Conservation (phyloP, 768 basidiomycete genomes). For the Mycena galopus region DNA sequence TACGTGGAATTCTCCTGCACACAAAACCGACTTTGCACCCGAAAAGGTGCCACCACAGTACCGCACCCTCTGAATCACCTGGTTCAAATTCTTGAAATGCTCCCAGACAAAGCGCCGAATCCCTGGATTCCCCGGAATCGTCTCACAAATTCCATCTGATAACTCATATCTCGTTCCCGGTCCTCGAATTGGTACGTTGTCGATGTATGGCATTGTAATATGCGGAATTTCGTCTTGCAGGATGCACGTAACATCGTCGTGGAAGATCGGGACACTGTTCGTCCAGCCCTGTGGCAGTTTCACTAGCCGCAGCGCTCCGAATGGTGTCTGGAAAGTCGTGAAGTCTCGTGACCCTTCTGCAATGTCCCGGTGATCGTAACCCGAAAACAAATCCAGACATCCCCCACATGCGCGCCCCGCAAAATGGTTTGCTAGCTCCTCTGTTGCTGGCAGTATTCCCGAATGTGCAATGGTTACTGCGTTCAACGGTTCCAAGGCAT, state of each 20-base stretch:
- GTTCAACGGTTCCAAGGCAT: not conserved
- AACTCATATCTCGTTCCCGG: not conserved
- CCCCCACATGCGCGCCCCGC: constrained; percentile 33
- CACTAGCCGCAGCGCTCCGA: constrained; percentile 22
- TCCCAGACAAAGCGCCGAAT: too few relatives aligned
- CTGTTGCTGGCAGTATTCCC: too few relatives aligned
- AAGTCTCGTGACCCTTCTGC: too few relatives aligned
- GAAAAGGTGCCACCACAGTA: not conserved
- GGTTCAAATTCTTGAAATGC: too few relatives aligned
- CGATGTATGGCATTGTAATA: too few relatives aligned
- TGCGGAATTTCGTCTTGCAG: not conserved
- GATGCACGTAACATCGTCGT: not conserved
- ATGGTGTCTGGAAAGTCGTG: constrained; percentile 37
- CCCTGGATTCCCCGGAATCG: too few relatives aligned
- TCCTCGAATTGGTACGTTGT: too few relatives aligned
- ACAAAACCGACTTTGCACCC: not conserved
- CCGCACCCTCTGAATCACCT: too few relatives aligned
- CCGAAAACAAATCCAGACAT: not conserved
- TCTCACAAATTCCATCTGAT: too few relatives aligned
- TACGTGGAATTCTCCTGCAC: too few relatives aligned
- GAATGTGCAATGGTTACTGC: not conserved
- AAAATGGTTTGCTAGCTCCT: not conserved
- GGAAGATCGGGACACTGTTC: not conserved
- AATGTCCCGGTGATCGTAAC: too few relatives aligned
- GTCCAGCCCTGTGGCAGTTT: too few relatives aligned